Evolutionary conservation across 2,329 filamentous ascomycete genomes (phyloP).

Genomic region (Teratosphaeria gauchensis): DNA sequence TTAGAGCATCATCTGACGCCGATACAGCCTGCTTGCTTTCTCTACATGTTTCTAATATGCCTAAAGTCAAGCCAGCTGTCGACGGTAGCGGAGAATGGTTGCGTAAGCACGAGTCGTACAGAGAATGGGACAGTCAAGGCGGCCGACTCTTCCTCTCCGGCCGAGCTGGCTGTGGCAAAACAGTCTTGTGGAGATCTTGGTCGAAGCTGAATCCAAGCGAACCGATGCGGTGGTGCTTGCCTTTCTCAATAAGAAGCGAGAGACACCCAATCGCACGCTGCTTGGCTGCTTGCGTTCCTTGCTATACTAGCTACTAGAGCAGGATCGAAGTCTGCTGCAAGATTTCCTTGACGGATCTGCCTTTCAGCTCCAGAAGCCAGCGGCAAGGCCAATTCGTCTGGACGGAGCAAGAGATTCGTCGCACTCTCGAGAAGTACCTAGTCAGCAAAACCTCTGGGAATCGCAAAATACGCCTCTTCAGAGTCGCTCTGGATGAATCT

Average conservation of each 20-base stretch:
- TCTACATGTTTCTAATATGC: neutral
- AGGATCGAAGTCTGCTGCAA: neutral
- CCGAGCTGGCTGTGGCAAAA: neutral
- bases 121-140: neutral
- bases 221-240: neutral
- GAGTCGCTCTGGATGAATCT: neutral
- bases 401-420: neutral
- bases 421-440: neutral
- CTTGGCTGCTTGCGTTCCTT: neutral
- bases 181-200: neutral
- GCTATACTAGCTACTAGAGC: neutral
- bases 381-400: neutral
- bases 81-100: neutral
- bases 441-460: neutral
- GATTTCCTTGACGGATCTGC: neutral
- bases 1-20: neutral
- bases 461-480: neutral
- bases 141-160: neutral
- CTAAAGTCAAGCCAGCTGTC: neutral
- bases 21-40: neutral
- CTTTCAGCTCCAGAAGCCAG: neutral
- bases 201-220: neutral
- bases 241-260: neutral
- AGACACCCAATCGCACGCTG: neutral
- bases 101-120: neutral